Evolutionary conservation across 306 rosid species (phyloP), one percentile per base, ranked within the genome.

Genomic region (Senna siamea): DNA sequence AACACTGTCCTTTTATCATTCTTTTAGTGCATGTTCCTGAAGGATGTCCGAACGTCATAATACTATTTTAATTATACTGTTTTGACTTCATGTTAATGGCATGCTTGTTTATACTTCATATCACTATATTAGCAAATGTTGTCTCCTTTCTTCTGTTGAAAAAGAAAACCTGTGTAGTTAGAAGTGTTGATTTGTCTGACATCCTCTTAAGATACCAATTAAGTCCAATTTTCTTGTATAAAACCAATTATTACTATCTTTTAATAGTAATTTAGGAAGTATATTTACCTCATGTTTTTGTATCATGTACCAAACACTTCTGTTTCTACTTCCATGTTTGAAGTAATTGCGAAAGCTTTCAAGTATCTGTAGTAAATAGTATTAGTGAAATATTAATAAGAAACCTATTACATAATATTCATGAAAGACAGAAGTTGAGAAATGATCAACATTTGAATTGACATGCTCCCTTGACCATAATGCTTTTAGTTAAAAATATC

Each of bases 21-120:
- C 14, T 63, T 41, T 13, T 26, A 10, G 14, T 67, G 63, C 20
- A 46, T 73, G 74, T 76, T 47, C 64, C 62, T 72, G 53, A 59
- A 30, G 40, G 47, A 77, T 44, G 23, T 8, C 11, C 7, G 0
- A 17, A 68, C 11, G 50, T 56, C 65, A 75, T 19, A 51, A 51
- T 14, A 64, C 38, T 56, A 37, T n/a, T 28, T 47, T 47, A 46
- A 67, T 30, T 35, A 7, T 60, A 47, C n/a, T 47, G 15, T 18
- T 26, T 66, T 66, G 22, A 66, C 4, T 23, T 46, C 14, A 22
- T 11, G 35, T 20, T 32, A 64, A 1, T 20, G 6, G 54, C 28
- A 52, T 52, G 0, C 11, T 18, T 52, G 11, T 52, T 18, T 52
- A 52, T 18, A 18, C 10, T 18, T 6, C 6, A 7, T 53, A 20